Percentiles rank a stretch among this genome's conserved stretches.
Evolutionary conservation across 805 yeast genomes (phyloP).

Genomic region (Komagataella phaffii): DNA sequence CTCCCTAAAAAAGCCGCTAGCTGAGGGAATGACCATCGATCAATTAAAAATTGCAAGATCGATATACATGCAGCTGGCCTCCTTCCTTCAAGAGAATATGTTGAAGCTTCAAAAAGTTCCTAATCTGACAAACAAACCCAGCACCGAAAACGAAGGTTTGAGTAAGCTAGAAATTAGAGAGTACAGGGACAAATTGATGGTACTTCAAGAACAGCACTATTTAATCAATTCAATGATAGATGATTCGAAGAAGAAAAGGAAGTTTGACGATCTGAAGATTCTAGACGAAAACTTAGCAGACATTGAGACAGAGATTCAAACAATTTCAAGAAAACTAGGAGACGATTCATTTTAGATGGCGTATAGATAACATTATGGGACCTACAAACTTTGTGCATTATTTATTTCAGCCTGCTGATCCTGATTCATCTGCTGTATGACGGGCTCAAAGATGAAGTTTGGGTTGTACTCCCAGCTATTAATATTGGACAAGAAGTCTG

Average conservation of each 20-base stretch:
- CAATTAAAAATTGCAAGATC: conserved; percentile 36
- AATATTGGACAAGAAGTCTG: conserved; percentile 10
- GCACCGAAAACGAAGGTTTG: conserved; percentile 19
- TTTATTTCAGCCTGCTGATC: conserved; percentile 15
- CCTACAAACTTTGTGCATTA: background rate
- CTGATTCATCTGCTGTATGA: conserved; percentile 13
- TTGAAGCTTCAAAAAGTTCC: conserved; percentile 52
- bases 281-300: conserved; percentile 48
- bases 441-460: conserved; percentile 1
- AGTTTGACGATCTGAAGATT: conserved; percentile 63
- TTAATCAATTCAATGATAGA: conserved; percentile 53
- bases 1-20: conserved; percentile 2
- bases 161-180: conserved; percentile 42
- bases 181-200: conserved; percentile 67
- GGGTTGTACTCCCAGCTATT: conserved; percentile 11
- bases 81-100: conserved; percentile 56
- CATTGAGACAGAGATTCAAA: conserved; percentile 31
- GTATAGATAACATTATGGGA: background rate
- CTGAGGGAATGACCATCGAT: conserved; percentile 15
- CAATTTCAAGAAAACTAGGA: conserved; percentile 39
- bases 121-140: conserved; percentile 15
- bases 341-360: conserved; percentile 22
- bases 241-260: conserved; percentile 49
- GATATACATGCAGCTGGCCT: conserved; percentile 40
- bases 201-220: conserved; percentile 71